These are phyloP conservation scores for Ochetophila trinervis DNA, from an alignment of 306 rosid species.

Conservation along the genomic window DNA sequence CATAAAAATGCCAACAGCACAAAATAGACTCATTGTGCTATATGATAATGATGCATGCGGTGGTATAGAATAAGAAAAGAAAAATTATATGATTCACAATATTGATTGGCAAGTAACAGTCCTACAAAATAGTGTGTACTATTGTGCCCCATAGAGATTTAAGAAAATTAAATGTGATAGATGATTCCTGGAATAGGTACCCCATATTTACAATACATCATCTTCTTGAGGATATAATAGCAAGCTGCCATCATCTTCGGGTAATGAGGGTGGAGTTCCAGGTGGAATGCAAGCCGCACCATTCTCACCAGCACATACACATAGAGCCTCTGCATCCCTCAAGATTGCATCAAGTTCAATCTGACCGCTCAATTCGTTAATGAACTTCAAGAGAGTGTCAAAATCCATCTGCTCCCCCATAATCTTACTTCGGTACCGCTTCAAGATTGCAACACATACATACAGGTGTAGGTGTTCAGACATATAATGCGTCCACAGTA, in stretches of 20 bases:
- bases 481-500: constrained; percentile 82
- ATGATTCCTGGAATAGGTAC: background rate
- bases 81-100: background rate
- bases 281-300: constrained; percentile 94
- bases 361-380: constrained; percentile 85
- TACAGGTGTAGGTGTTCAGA: constrained; percentile 95
- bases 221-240: constrained; percentile 64
- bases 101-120: background rate
- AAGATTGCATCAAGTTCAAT: constrained; percentile 71
- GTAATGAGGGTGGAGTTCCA: constrained; percentile 96
- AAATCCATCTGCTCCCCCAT: constrained; percentile 96
- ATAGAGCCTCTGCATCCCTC: constrained; percentile 91
- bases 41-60: background rate
- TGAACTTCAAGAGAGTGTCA: constrained; percentile 89
- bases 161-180: background rate
- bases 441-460: constrained; percentile 83
- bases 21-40: background rate
- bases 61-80: background rate
- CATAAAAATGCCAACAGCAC: background rate
- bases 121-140: background rate
- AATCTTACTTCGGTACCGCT: constrained; percentile 71
- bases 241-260: constrained; percentile 51
- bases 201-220: constrained; percentile 49
- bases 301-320: constrained; percentile 86
- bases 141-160: background rate